These are phyloP conservation scores for Ceriops zippeliana DNA, from an alignment of 345 rosid genomes.

Conservation along the genomic window DNA sequence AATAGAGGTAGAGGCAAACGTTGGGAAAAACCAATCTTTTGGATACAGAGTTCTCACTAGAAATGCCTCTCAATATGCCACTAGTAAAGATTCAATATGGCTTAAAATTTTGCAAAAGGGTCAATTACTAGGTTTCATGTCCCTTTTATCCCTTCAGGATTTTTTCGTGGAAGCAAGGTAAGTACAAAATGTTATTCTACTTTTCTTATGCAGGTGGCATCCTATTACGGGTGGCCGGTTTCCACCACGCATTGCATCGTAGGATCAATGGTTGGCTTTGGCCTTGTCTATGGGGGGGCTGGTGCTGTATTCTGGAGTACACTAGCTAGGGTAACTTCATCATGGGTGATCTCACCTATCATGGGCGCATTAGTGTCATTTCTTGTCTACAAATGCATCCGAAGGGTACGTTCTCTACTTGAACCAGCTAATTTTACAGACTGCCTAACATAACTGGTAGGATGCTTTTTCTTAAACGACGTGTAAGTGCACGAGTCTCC, in stretches of 20 bases:
- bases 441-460: background rate
- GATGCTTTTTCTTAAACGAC: too few relatives aligned
- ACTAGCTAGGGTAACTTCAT: slow-evolving; percentile 81
- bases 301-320: slow-evolving; percentile 98
- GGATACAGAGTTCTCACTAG: too few relatives aligned
- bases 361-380: slow-evolving; percentile 84
- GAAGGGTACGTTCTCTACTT: slow-evolving; percentile 59
- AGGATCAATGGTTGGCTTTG: slow-evolving; percentile 98
- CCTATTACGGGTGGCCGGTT: slow-evolving; percentile 93
- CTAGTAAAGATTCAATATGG: too few relatives aligned
- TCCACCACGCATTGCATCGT: slow-evolving; percentile 96
- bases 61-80: too few relatives aligned
- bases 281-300: slow-evolving; percentile 84
- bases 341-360: slow-evolving; percentile 93
- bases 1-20: too few relatives aligned
- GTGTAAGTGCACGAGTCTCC: too few relatives aligned
- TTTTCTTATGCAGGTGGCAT: slow-evolving; percentile 60
- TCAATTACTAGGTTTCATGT: too few relatives aligned
- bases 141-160: too few relatives aligned
- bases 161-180: too few relatives aligned
- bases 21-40: too few relatives aligned
- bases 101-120: too few relatives aligned
- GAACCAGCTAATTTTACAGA: background rate
- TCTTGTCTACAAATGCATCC: slow-evolving; percentile 93
- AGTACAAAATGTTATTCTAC: background rate